Percentiles rank a stretch among this genome's conserved stretches.
Conservation (phyloP, 2,329 filamentous ascomycete species). For the Drechslera avenae region DNA sequence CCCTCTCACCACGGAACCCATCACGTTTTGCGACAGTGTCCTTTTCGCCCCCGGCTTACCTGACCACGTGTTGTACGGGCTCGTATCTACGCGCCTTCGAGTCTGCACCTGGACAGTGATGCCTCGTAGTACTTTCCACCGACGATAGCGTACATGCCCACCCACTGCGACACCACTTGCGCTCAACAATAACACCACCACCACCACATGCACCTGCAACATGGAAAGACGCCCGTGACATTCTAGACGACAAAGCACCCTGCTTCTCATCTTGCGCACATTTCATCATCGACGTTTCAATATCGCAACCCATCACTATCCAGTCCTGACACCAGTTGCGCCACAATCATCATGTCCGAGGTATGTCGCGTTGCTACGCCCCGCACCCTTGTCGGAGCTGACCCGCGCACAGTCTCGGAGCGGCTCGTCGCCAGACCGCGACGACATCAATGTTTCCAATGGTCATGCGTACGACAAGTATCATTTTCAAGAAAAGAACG, state of each 20-base stretch:
- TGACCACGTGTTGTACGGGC: background rate
- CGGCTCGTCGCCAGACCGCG: slow-evolving; percentile 11
- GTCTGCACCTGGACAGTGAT: slow-evolving; percentile 5
- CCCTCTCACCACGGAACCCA: slow-evolving; percentile 1
- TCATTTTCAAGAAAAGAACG: slow-evolving; percentile 11
- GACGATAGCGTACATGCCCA: slow-evolving; percentile 6
- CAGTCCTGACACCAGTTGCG: background rate
- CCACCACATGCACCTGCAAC: slow-evolving; percentile 2
- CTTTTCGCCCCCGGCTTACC: background rate
- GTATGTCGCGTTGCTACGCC: slow-evolving; percentile 2
- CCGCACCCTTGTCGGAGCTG: background rate
- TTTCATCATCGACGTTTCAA: background rate
- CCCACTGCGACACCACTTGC: background rate
- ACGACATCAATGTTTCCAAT: slow-evolving; percentile 9
- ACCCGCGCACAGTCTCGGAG: slow-evolving; percentile 3
- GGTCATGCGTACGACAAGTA: slow-evolving; percentile 13
- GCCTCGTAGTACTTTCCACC: slow-evolving; percentile 7
- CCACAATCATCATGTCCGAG: slow-evolving; percentile 11
- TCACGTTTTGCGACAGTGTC: slow-evolving; percentile 5
- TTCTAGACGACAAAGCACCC: background rate
- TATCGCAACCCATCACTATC: background rate
- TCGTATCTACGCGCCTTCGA: slow-evolving; percentile 7
- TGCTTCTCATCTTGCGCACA: background rate
- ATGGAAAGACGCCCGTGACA: background rate
- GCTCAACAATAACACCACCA: background rate